Conservation (phyloP, 148 eudicot species). For the Silene latifolia region DNA sequence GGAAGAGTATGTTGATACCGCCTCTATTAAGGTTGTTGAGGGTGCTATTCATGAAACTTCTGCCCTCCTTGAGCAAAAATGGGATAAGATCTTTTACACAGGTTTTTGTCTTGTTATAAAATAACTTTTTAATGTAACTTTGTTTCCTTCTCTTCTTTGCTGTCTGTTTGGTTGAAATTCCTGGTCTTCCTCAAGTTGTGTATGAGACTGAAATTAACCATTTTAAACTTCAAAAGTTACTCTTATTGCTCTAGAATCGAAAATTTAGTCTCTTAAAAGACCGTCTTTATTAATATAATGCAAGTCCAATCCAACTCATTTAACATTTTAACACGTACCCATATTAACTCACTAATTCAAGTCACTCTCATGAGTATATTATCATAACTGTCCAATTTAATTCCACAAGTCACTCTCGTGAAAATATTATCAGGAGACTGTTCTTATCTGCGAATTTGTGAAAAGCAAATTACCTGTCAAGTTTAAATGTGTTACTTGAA, state of each 20-base stretch:
- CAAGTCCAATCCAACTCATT: too few species aligned
- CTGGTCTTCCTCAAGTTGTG: neutral
- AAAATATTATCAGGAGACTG: too few species aligned
- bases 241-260: too few species aligned
- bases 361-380: too few species aligned
- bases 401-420: too few species aligned
- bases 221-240: neutral
- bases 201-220: neutral
- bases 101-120: slow-evolving; percentile 38
- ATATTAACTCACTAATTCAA: too few species aligned
- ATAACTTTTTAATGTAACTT: neutral
- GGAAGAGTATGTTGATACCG: slow-evolving; percentile 58
- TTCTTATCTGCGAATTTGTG: too few species aligned
- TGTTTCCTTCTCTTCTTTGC: neutral
- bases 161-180: too few species aligned
- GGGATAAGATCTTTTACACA: slow-evolving; percentile 96
- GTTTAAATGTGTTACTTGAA: neutral
- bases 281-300: too few species aligned
- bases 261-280: too few species aligned
- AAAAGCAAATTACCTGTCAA: neutral
- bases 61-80: slow-evolving; percentile 75
- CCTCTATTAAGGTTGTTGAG: slow-evolving; percentile 66
- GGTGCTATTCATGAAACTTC: slow-evolving; percentile 68
- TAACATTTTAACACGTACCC: too few species aligned
- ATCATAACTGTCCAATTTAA: too few species aligned